A percentile compares a stretch with the other conserved stretches of the same genome.
Evolutionary conservation across 352 stramenopile species (phyloP).

Genomic region (Globisporangium solare): DNA sequence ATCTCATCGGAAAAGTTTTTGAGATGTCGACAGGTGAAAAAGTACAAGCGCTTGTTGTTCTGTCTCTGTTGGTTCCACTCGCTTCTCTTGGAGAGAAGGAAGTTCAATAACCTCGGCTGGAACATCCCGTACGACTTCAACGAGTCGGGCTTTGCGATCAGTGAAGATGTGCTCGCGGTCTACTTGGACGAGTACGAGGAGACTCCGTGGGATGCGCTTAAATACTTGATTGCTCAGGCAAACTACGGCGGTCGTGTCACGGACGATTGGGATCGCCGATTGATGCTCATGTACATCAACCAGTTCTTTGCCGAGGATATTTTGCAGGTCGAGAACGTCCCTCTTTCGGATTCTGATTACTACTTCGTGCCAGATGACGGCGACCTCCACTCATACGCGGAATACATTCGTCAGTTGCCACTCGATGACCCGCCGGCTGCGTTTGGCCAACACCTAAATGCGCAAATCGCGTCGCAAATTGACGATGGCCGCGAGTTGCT

Average conservation of each 20-base stretch:
- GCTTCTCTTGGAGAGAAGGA: conserved; percentile 91
- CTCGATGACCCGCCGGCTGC: conserved; percentile 87
- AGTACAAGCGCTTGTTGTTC: conserved; percentile 93
- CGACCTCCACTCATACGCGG: conserved; percentile 82
- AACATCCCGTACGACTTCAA: conserved; percentile 99
- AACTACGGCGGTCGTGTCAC: conserved; percentile 97
- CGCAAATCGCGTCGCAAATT: conserved; percentile 93
- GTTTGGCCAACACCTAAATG: conserved; percentile 95
- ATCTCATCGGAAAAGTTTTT: conserved; percentile 85
- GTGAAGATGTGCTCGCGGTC: conserved; percentile 93
- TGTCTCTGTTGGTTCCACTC: conserved; percentile 96
- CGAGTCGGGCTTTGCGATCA: conserved; percentile 96
- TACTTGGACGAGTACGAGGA: conserved; percentile 93
- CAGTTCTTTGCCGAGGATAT: conserved; percentile 93
- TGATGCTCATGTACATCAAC: conserved; percentile 95
- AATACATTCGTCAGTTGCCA: conserved; percentile 90
- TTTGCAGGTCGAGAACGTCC: conserved; percentile 79
- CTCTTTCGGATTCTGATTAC: conserved; percentile 86
- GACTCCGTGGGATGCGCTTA: conserved; percentile 91
- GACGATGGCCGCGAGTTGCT: conserved; percentile 90
- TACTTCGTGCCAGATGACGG: conserved; percentile 94
- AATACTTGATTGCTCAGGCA: conserved; percentile 94
- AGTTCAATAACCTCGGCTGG: conserved; percentile 96
- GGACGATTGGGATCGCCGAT: conserved; percentile 93
- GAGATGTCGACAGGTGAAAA: conserved; percentile 77